Evolutionary conservation across 1,284 basidiomycete genomes (phyloP).

Genomic region (Marasmius oreades): DNA sequence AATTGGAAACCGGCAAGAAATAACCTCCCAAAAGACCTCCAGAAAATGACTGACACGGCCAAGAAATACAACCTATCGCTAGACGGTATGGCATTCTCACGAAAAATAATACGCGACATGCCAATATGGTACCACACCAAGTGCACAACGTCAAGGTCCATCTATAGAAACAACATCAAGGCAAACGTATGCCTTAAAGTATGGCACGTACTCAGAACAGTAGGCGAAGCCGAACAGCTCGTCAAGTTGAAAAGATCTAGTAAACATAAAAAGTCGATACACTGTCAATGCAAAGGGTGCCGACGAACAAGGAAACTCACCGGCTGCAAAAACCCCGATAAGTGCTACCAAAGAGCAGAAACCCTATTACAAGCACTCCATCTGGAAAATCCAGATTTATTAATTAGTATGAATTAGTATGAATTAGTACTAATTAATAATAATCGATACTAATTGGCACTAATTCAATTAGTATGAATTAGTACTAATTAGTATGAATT

Average conservation of each 20-base stretch:
- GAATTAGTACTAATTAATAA: no score
- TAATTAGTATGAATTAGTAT: no score
- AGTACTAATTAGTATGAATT: no score
- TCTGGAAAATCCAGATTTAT: no score
- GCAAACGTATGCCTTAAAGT: no score
- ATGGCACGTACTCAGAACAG: neutral
- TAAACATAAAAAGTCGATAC: neutral
- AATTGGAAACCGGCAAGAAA: neutral
- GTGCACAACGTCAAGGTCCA: neutral
- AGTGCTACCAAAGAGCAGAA: conserved; percentile 5
- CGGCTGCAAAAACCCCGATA: conserved; percentile 2
- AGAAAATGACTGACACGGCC: neutral
- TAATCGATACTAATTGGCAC: no score
- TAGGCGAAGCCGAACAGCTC: conserved; percentile 13
- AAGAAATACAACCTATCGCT: neutral
- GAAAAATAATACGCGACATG: neutral
- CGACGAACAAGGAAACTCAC: neutral
- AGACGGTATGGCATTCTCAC: neutral
- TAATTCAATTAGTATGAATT: no score
- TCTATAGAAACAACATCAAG: neutral
- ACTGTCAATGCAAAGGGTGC: conserved; percentile 6
- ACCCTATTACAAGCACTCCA: conserved; percentile 7
- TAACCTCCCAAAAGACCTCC: neutral
- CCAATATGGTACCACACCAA: neutral
- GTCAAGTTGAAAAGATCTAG: conserved; percentile 8